These are phyloP conservation scores for Pseudoscleropodium purum DNA, from an alignment of 225 moss, liverwort and hornwort genomes.

Conservation along the genomic window DNA sequence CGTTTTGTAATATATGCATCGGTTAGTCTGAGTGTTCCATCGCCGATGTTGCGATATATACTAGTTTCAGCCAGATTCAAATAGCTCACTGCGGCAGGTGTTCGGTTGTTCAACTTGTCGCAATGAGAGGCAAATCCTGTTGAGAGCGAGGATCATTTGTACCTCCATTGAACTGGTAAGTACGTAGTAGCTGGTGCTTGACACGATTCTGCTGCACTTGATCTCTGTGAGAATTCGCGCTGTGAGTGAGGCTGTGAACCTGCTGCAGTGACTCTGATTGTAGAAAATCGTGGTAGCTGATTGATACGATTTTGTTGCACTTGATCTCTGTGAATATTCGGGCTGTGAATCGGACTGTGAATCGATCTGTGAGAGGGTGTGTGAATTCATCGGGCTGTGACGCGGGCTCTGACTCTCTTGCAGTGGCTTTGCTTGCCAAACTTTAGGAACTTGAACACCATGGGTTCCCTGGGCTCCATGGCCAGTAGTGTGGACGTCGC, in stretches of 20 bases:
- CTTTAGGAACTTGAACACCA: neutral
- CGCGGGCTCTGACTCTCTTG: neutral
- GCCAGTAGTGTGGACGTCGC: neutral
- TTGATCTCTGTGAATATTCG: neutral
- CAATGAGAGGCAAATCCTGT: neutral
- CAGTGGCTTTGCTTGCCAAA: neutral
- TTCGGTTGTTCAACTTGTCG: neutral
- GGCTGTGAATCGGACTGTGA: neutral
- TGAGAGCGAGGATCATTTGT: neutral
- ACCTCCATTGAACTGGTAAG: neutral
- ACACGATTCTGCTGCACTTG: neutral
- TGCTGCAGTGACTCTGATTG: neutral
- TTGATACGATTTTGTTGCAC: neutral
- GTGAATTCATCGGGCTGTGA: neutral
- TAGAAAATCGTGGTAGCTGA: neutral
- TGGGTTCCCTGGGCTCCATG: neutral
- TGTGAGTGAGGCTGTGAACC: neutral
- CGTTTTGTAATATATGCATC: neutral
- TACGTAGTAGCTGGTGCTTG: neutral
- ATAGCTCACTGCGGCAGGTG: neutral
- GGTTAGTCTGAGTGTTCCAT: neutral
- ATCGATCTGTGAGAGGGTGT: neutral
- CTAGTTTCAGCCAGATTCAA: neutral
- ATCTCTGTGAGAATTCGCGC: neutral
- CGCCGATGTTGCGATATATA: neutral